These are phyloP conservation scores for Acanthamoeba quina DNA, from an alignment of 208 protist species.

Conservation along the genomic window DNA sequence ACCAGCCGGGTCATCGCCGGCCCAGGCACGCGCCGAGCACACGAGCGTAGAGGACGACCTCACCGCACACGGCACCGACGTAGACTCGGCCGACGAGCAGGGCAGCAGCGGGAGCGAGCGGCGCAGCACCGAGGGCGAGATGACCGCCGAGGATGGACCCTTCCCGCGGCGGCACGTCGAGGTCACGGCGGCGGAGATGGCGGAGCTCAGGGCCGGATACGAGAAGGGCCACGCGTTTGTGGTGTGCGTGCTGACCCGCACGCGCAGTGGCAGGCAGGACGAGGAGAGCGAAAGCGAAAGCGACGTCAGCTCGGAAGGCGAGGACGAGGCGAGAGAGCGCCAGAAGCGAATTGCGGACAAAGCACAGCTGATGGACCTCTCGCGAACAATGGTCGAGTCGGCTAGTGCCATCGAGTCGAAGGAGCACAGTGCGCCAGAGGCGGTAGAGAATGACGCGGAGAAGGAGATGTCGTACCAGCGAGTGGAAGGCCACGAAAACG, in stretches of 20 bases:
- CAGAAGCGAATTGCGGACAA: background rate
- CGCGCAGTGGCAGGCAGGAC: background rate
- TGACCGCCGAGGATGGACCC: constrained; percentile 21
- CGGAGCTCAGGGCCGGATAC: background rate
- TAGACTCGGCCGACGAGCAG: background rate
- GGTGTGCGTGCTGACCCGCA: constrained; percentile 12
- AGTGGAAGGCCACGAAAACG: background rate
- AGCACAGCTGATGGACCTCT: background rate
- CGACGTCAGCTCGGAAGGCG: constrained; percentile 23
- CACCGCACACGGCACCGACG: background rate
- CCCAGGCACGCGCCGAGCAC: background rate
- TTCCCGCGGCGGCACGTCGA: constrained; percentile 17
- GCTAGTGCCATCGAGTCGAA: background rate
- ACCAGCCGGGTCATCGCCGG: background rate
- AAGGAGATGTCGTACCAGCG: background rate
- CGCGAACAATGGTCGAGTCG: background rate
- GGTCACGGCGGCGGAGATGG: constrained; percentile 7
- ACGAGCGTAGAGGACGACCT: background rate
- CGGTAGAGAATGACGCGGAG: background rate
- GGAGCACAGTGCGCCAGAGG: background rate
- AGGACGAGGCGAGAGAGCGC: constrained; percentile 2
- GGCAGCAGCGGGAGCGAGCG: background rate
- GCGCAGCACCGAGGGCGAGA: constrained; percentile 7
- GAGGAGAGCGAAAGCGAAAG: constrained; percentile 32
- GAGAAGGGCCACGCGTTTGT: background rate